Base-by-base conservation (phyloP, 2,329 filamentous ascomycete species). In the Cadophora malorum region DNA sequence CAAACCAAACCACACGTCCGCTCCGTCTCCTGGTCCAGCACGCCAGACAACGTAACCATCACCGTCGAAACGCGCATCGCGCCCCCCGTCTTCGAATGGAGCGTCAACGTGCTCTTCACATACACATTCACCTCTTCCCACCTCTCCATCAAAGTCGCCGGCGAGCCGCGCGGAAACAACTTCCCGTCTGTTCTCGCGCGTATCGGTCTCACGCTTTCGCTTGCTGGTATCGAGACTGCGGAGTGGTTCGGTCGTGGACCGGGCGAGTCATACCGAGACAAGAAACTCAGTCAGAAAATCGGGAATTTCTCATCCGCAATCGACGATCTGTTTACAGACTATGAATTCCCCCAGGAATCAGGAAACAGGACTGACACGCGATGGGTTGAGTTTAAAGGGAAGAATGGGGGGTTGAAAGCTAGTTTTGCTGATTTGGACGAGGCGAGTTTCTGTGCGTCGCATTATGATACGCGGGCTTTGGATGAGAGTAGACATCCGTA, bases 211-310 rank as follows among this genome's bases (percentile, higher is more conserved):
- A 86, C 77, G n/a, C 83, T 79, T 71, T 83, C 78, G 14, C 81
- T 80, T 71, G 80, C 10, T 62, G 79, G 71, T 21, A 77, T 83
- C 28, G 75, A 79, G 4, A 72, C 75, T 4, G 83, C 81, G 0
- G 77, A 79, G n/a, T 92, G 90, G 90, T 91, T 88, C 75, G 90
- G 90, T 1, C 85, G 88, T 1, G 90, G 90, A 0, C 87, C 88
- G 0, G 86, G 86, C 1, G 89, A 91, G 76, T 86, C 83, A 4
- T 92, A 92, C 80, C 79, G 81, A n/a, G 90, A 92, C 79, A 89
- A 85, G 80, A 91, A 91, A 76, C 76, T 82, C 14, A 84, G 86
- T 4, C 88, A 91, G 75, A 77, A 79, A 0, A 78, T 90, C 4
- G 89, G 87, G 7, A 84, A 83, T 60, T 88, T 83, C 79, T 79